Conservation (phyloP, 2,329 filamentous ascomycete genomes). For the Aspergillus pseudoviridinutans region DNA sequence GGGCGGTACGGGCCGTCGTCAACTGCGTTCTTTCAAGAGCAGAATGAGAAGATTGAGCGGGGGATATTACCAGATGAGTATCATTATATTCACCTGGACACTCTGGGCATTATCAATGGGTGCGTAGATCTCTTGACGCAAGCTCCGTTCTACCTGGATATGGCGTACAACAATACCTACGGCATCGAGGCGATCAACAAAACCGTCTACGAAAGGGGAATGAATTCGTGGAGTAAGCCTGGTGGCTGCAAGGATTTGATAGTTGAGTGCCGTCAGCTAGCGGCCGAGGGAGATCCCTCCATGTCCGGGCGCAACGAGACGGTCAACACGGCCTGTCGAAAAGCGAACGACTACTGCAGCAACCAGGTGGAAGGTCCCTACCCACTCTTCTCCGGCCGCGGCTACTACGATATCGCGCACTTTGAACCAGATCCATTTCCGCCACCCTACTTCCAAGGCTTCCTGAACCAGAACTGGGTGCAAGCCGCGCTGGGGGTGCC, state of each 20-base stretch:
- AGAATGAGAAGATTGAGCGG: slow-evolving; percentile 39
- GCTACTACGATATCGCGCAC: slow-evolving; percentile 57
- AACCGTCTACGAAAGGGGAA: slow-evolving; percentile 43
- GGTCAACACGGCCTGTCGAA: slow-evolving; percentile 44
- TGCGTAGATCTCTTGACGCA: slow-evolving; percentile 51
- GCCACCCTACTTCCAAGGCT: slow-evolving; percentile 50
- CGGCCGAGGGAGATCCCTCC: slow-evolving; percentile 47
- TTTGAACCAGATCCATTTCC: slow-evolving; percentile 51
- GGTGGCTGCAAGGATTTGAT: slow-evolving; percentile 55
- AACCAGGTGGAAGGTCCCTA: slow-evolving; percentile 46
- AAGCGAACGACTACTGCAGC: slow-evolving; percentile 45
- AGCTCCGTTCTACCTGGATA: slow-evolving; percentile 46
- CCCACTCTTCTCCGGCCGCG: slow-evolving; percentile 38
- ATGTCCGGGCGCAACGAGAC: slow-evolving; percentile 44
- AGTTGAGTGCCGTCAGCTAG: slow-evolving; percentile 47
- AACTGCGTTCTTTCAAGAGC: slow-evolving; percentile 38
- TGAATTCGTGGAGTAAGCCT: slow-evolving; percentile 42
- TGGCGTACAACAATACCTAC: slow-evolving; percentile 58
- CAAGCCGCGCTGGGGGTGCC: slow-evolving; percentile 57
- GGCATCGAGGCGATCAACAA: slow-evolving; percentile 51
- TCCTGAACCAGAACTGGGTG: slow-evolving; percentile 54
- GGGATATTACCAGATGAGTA: slow-evolving; percentile 25
- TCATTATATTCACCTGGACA: slow-evolving; percentile 46
- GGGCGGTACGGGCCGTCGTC: slow-evolving; percentile 43
- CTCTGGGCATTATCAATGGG: slow-evolving; percentile 54